Percentiles rank a stretch among this genome's conserved stretches.
Conservation (phyloP, 768 basidiomycete species). For the Pleurotus salmoneostramineus region DNA sequence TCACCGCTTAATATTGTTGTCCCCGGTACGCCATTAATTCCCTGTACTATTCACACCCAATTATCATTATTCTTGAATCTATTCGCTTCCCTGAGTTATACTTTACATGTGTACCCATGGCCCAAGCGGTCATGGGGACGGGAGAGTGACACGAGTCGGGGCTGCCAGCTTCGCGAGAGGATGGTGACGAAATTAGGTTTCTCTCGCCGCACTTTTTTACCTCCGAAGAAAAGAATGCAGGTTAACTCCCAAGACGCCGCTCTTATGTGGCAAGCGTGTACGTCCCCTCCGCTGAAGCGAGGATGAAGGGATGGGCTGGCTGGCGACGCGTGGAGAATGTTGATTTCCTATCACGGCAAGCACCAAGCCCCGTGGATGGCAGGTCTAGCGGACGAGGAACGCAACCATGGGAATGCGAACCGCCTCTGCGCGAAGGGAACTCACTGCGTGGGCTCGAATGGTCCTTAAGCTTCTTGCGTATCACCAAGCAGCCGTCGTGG, state of each 20-base stretch:
- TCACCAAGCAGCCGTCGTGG: background rate
- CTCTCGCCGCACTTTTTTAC: background rate
- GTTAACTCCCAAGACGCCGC: background rate
- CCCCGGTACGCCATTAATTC: slow-evolving; percentile 1
- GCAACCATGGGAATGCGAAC: slow-evolving; percentile 1
- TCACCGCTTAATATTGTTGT: background rate
- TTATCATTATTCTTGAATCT: slow-evolving; percentile 1
- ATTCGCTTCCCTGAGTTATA: background rate
- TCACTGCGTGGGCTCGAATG: background rate
- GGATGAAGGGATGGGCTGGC: background rate
- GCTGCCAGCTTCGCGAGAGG: background rate
- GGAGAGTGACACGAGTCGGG: background rate
- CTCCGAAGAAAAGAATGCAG: background rate
- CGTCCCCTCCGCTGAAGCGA: background rate
- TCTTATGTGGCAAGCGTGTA: slow-evolving; percentile 4
- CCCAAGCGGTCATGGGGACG: background rate
- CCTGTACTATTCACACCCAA: slow-evolving; percentile 3
- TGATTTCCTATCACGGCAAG: slow-evolving; percentile 4
- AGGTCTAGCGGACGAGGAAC: background rate
- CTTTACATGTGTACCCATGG: background rate
- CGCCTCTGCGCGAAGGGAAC: background rate
- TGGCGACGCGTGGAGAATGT: background rate
- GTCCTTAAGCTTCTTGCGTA: background rate
- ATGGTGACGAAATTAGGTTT: background rate
- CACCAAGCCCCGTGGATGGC: slow-evolving; percentile 1